phyloP scores from a whole-genome alignment of 805 yeast species.

The Wickerhamiella alocasiicola region DNA sequence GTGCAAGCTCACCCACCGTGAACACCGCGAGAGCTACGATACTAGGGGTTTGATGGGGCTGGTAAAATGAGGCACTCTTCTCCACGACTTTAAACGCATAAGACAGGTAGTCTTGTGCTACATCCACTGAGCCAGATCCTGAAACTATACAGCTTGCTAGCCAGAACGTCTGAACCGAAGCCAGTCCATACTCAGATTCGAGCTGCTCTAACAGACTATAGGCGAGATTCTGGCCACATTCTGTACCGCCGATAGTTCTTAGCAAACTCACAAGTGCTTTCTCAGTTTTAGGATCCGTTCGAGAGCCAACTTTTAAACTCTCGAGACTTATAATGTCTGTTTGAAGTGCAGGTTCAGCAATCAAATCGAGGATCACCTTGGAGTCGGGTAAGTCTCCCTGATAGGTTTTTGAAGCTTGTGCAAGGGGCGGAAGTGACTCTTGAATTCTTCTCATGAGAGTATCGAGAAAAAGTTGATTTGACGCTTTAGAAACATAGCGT shows the following conservation, averaged over 20 bases:
- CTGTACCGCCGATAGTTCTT: conserved; percentile 9
- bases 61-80: conserved; percentile 6
- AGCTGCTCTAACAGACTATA: not conserved
- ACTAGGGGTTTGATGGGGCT: not conserved
- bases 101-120: conserved; percentile 14
- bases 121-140: conserved; percentile 9
- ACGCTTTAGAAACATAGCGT: not conserved
- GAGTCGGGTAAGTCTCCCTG: not conserved
- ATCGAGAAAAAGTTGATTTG: conserved; percentile 1
- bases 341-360: not conserved
- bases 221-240: not conserved
- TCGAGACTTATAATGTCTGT: not conserved
- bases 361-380: not conserved
- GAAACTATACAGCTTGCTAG: conserved; percentile 9
- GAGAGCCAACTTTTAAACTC: not conserved
- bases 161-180: conserved; percentile 16
- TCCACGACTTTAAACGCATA: conserved; percentile 15
- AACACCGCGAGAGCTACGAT: conserved; percentile 12
- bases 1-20: conserved; percentile 17
- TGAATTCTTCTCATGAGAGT: conserved; percentile 1
- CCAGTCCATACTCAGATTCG: conserved; percentile 5
- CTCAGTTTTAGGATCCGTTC: not conserved
- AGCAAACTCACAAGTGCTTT: conserved; percentile 8
- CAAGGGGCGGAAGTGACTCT: conserved; percentile 3
- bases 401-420: conserved; percentile 1